phyloP scores from a whole-genome alignment of 2,329 filamentous ascomycete genomes.

The Domatiomyces globalis region DNA sequence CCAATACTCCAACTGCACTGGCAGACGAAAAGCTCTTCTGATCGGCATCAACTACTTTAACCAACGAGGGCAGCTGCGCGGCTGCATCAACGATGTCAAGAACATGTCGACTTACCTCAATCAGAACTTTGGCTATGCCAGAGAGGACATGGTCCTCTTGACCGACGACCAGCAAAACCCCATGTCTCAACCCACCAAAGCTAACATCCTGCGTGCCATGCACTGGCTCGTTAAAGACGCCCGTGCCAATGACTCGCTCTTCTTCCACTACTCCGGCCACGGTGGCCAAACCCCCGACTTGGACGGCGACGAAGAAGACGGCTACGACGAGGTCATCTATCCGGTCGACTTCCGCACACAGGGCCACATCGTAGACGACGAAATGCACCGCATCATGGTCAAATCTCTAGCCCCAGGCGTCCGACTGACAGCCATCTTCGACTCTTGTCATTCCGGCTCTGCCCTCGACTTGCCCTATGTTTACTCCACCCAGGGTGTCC shows the following conservation, averaged over 20 bases:
- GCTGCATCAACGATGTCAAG: conserved; percentile 94
- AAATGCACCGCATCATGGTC: conserved; percentile 68
- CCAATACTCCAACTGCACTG: conserved; percentile 84
- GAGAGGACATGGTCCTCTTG: conserved; percentile 88
- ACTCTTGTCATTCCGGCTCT: conserved; percentile 54
- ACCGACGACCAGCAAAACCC: conserved; percentile 95
- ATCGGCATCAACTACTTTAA: conserved; percentile 97
- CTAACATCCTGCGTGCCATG: conserved; percentile 90
- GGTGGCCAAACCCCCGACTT: conserved; percentile 60
- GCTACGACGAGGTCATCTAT: conserved; percentile 66
- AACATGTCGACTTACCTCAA: conserved; percentile 91
- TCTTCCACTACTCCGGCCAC: conserved; percentile 81
- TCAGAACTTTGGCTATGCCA: conserved; percentile 77
- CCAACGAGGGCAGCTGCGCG: conserved; percentile 75
- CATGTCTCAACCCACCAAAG: conserved; percentile 92
- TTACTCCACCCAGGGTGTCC: conserved; percentile 52
- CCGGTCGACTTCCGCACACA: conserved; percentile 56
- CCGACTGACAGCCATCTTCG: conserved; percentile 56
- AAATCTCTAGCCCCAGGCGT: conserved; percentile 65
- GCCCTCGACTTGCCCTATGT: conserved; percentile 54
- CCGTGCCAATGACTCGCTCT: conserved; percentile 79
- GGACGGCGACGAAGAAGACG: conserved; percentile 65
- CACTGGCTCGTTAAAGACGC: conserved; percentile 96
- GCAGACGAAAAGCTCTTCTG: conserved; percentile 71
- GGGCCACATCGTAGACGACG: conserved; percentile 66